Conservation (phyloP, 352 stramenopile species). For the Phytophthora megakarya region DNA sequence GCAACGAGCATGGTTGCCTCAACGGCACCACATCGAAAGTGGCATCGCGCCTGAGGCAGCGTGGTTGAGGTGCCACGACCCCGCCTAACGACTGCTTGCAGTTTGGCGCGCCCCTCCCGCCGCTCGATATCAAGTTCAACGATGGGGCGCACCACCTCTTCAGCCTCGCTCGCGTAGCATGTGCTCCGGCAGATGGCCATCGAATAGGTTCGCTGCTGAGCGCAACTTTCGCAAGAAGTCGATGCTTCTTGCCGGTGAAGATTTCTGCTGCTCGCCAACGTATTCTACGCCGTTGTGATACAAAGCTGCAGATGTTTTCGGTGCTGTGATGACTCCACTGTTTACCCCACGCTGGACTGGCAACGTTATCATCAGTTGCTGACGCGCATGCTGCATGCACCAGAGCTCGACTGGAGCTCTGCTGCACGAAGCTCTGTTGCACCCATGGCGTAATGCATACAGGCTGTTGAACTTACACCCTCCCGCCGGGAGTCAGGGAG, state of each 20-base stretch:
- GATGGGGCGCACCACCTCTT: conserved; percentile 31
- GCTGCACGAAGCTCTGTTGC: conserved; percentile 5
- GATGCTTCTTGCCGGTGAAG: neutral
- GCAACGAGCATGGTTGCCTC: no score
- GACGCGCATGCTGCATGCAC: conserved; percentile 1
- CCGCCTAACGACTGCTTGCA: conserved; percentile 25
- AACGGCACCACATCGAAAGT: no score
- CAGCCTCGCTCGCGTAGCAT: conserved; percentile 10
- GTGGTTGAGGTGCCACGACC: conserved; percentile 19
- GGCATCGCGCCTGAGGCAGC: conserved; percentile 6
- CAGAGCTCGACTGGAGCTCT: neutral
- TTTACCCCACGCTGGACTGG: conserved; percentile 14
- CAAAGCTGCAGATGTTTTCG: conserved; percentile 20
- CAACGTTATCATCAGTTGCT: conserved; percentile 24
- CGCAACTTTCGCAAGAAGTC: neutral
- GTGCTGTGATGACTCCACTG: conserved; percentile 26
- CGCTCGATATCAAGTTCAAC: conserved; percentile 33
- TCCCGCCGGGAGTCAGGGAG: no score
- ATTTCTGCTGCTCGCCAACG: neutral
- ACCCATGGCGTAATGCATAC: no score
- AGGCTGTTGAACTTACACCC: conserved; percentile 23
- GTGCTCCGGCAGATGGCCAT: neutral
- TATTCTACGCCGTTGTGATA: neutral
- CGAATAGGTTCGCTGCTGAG: neutral
- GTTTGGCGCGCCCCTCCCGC: conserved; percentile 22